Conservation (phyloP, 306 rosid species). For the Mucuna pruriens region DNA sequence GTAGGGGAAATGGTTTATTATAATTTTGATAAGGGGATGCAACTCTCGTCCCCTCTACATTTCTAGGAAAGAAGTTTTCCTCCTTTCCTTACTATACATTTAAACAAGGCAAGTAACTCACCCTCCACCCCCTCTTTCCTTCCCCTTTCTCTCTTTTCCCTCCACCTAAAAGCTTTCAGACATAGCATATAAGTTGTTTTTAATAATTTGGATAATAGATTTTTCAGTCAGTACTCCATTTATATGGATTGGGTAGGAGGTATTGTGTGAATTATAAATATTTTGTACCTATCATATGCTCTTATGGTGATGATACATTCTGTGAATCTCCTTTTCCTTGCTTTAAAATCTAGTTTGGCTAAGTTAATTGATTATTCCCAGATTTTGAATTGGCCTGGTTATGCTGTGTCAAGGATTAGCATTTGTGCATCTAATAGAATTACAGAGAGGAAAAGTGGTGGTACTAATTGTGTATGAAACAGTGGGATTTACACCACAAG, state of each 20-base stretch:
- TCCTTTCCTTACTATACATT: background rate
- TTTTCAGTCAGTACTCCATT: background rate
- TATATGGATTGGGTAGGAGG: slow-evolving; percentile 5
- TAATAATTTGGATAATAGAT: background rate
- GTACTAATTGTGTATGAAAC: slow-evolving; percentile 5
- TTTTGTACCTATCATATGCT: background rate
- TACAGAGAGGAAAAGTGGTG: background rate
- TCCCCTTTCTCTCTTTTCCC: background rate
- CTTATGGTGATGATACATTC: background rate
- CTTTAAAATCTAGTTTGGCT: background rate
- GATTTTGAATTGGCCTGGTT: background rate
- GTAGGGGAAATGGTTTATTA: background rate
- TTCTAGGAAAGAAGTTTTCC: background rate
- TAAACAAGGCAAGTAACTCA: background rate
- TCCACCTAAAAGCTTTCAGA: background rate
- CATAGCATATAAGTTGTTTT: background rate
- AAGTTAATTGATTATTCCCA: background rate
- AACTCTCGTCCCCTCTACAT: background rate
- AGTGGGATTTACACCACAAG: slow-evolving; percentile 1
- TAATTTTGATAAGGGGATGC: background rate
- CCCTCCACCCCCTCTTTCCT: background rate
- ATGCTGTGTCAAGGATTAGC: background rate
- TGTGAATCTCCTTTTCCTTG: background rate
- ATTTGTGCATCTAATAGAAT: background rate
- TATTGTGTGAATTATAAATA: background rate